Percentiles rank a stretch among this genome's conserved stretches.
phyloP scores from a whole-genome alignment of 305 asterid genomes.

The Solanum hybrid region DNA sequence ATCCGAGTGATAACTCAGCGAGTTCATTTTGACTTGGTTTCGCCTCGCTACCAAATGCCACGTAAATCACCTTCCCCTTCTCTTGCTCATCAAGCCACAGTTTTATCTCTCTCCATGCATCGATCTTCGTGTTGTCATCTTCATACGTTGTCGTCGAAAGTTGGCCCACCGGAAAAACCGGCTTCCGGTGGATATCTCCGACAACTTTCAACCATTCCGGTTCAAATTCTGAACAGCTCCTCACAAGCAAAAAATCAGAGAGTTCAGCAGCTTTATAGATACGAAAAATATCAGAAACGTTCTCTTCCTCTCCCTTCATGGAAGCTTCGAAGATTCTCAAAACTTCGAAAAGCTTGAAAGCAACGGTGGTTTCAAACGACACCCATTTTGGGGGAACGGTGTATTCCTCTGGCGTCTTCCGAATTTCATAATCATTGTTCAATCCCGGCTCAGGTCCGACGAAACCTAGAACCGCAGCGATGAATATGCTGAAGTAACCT shows the following conservation, averaged over 20 bases:
- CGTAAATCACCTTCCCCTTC: slow-evolving; percentile 8
- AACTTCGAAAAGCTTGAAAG: slow-evolving; percentile 11
- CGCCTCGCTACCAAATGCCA: slow-evolving; percentile 26
- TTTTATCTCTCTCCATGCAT: slow-evolving; percentile 8
- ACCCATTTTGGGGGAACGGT: slow-evolving; percentile 37
- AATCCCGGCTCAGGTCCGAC: slow-evolving; percentile 12
- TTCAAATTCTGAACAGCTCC: slow-evolving; percentile 10
- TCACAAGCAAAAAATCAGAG: neutral
- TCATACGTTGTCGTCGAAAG: slow-evolving; percentile 5
- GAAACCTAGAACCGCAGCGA: slow-evolving; percentile 11
- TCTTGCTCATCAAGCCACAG: slow-evolving; percentile 11
- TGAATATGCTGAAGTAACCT: slow-evolving; percentile 19
- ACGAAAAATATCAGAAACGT: slow-evolving; percentile 6
- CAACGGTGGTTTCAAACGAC: slow-evolving; percentile 22
- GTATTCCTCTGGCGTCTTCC: slow-evolving; percentile 25
- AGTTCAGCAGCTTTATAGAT: neutral
- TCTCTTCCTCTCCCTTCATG: slow-evolving; percentile 7
- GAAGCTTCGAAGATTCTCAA: neutral
- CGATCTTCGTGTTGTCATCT: neutral
- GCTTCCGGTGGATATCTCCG: slow-evolving; percentile 1
- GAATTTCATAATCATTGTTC: slow-evolving; percentile 16
- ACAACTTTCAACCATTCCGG: slow-evolving; percentile 8
- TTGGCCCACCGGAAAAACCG: slow-evolving; percentile 22
- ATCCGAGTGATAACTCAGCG: slow-evolving; percentile 18
- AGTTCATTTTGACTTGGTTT: slow-evolving; percentile 20